Evolutionary conservation across 2,329 filamentous ascomycete genomes (phyloP).

Genomic region (Alternaria rosae): DNA sequence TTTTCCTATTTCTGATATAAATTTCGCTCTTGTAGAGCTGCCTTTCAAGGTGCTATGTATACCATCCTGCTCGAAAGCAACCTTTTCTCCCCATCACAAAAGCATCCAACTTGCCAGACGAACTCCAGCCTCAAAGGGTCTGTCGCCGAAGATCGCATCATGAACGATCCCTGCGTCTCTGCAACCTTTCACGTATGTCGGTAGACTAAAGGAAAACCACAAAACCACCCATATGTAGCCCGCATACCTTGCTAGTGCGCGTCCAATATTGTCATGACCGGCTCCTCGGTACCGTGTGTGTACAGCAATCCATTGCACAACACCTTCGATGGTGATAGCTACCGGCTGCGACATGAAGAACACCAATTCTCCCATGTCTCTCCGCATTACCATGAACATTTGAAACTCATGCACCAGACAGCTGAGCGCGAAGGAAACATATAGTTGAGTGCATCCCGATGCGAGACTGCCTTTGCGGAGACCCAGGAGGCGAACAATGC

Average conservation of each 20-base stretch:
- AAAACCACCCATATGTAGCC: not conserved
- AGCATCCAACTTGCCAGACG: not conserved
- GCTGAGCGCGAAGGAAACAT: conserved; percentile 7
- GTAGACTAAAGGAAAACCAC: not conserved
- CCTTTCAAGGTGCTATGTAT: not conserved
- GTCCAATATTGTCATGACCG: not conserved
- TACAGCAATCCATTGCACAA: not conserved
- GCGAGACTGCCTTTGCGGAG: not conserved
- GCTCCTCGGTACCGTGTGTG: not conserved
- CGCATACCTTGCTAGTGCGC: not conserved
- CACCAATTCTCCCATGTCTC: conserved; percentile 7
- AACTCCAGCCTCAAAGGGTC: not conserved
- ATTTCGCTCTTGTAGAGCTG: not conserved
- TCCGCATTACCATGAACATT: conserved; percentile 14
- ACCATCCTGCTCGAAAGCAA: not conserved
- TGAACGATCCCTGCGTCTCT: not conserved
- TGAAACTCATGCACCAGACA: conserved; percentile 6
- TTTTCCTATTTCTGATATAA: not conserved
- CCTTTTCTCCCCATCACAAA: not conserved
- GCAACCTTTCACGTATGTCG: not conserved
- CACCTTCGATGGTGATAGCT: not conserved
- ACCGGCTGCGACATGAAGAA: conserved; percentile 9
- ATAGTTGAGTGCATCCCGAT: not conserved
- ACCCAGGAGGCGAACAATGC: not conserved
- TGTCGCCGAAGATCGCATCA: not conserved